Percentiles rank a stretch among this genome's conserved stretches.
These are phyloP conservation scores for Tranzscheliella williamsii DNA, from an alignment of 1,284 basidiomycete species.

Conservation along the genomic window DNA sequence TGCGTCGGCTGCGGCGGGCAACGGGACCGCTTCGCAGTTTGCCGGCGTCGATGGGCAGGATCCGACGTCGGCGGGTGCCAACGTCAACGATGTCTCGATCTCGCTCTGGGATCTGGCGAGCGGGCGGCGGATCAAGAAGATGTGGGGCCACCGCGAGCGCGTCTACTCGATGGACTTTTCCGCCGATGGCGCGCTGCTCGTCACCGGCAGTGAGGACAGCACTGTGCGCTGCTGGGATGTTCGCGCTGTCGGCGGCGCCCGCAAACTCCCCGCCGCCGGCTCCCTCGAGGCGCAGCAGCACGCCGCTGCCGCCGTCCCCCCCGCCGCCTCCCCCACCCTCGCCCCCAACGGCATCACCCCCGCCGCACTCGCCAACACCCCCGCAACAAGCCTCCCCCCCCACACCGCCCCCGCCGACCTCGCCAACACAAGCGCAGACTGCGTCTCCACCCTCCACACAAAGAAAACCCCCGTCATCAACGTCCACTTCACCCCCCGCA, in stretches of 20 bases:
- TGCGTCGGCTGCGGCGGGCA: conserved; percentile 70
- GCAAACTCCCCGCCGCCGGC: conserved; percentile 8
- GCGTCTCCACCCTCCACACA: conserved; percentile 87
- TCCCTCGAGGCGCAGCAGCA: conserved; percentile 23
- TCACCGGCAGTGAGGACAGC: conserved; percentile 87
- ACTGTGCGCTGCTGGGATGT: conserved; percentile 98
- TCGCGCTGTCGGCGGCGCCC: conserved; percentile 69
- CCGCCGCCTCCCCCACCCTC: neutral
- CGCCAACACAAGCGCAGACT: conserved; percentile 66
- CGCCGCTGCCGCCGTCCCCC: conserved; percentile 4
- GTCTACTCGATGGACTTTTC: conserved; percentile 90
- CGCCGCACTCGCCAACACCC: neutral
- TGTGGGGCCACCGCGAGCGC: conserved; percentile 87
- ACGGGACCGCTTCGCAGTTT: conserved; percentile 29
- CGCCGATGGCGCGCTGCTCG: conserved; percentile 83
- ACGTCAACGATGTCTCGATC: conserved; percentile 80
- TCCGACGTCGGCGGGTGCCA: conserved; percentile 2
- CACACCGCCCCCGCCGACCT: conserved; percentile 6
- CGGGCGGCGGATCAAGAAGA: conserved; percentile 90
- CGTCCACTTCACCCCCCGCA: conserved; percentile 90
- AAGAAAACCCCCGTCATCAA: conserved; percentile 91
- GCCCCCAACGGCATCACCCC: neutral
- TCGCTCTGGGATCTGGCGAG: conserved; percentile 95
- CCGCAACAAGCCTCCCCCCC: conserved; percentile 7
- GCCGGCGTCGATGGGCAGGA: conserved; percentile 12